These are phyloP conservation scores for Beauveria asiatica DNA, from an alignment of 2,329 filamentous ascomycete species.

Conservation along the genomic window DNA sequence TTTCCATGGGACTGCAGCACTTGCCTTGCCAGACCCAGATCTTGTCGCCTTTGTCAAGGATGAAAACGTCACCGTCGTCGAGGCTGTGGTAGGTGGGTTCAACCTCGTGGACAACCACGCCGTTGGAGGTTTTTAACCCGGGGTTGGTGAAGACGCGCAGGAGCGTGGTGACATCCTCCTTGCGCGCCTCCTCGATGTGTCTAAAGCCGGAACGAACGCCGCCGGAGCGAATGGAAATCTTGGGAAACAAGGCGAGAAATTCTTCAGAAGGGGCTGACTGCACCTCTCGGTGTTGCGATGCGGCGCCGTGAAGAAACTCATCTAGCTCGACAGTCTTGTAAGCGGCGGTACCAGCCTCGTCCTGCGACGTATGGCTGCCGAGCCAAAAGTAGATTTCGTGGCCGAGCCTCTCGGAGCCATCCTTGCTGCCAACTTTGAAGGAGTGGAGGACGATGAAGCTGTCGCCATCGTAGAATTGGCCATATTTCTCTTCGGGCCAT, in stretches of 20 bases:
- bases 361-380: conserved; percentile 55
- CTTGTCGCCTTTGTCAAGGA: conserved; percentile 53
- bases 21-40: conserved; percentile 64
- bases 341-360: conserved; percentile 59
- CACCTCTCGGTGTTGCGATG: conserved; percentile 57
- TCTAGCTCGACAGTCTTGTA: conserved; percentile 66
- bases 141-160: conserved; percentile 57
- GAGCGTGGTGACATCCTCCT: conserved; percentile 39
- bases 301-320: conserved; percentile 53
- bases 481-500: conserved; percentile 48
- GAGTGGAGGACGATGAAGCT: conserved; percentile 59
- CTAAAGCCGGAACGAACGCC: conserved; percentile 55
- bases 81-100: conserved; percentile 52
- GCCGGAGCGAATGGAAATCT: conserved; percentile 50
- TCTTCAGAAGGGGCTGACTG: conserved; percentile 50
- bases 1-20: conserved; percentile 59
- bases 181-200: conserved; percentile 45
- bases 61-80: conserved; percentile 58
- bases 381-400: conserved; percentile 68
- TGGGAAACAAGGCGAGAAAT: conserved; percentile 53
- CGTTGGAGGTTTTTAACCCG: conserved; percentile 29
- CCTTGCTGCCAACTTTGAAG: conserved; percentile 40
- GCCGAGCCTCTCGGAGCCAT: conserved; percentile 35
- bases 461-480: conserved; percentile 58
- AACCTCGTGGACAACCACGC: conserved; percentile 56